Conservation (phyloP, 1,284 basidiomycete species). For the Puccinia hordei region DNA sequence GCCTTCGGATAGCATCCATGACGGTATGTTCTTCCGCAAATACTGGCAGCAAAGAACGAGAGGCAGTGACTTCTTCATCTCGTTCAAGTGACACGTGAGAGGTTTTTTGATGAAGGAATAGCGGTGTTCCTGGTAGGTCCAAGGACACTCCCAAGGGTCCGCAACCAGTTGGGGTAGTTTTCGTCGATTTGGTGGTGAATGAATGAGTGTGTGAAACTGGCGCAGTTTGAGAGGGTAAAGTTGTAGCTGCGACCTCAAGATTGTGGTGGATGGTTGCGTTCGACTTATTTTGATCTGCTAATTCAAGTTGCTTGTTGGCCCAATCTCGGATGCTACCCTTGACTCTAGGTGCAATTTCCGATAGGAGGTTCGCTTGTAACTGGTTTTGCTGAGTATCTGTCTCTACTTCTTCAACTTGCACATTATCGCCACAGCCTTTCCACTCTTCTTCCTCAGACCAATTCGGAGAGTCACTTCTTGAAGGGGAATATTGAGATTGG, state of each 20-base stretch:
- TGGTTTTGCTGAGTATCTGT: not conserved
- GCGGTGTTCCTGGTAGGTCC: conserved; percentile 49
- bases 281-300: conserved; percentile 13
- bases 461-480: not conserved
- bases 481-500: not conserved
- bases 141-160: conserved; percentile 44
- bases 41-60: conserved; percentile 81
- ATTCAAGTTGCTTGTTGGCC: conserved; percentile 47
- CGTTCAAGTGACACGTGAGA: conserved; percentile 71
- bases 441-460: conserved; percentile 49
- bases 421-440: conserved; percentile 24
- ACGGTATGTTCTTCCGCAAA: conserved; percentile 91
- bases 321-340: conserved; percentile 51
- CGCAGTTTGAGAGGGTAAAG: no score
- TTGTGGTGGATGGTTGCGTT: not conserved
- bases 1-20: conserved; percentile 84
- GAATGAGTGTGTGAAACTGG: not conserved
- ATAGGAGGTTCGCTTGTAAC: not conserved
- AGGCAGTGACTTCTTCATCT: conserved; percentile 73
- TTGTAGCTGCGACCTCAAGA: not conserved
- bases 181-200: not conserved
- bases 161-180: conserved; percentile 23
- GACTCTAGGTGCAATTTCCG: conserved; percentile 21
- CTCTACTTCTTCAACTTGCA: conserved; percentile 9
- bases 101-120: conserved; percentile 54